These are phyloP conservation scores for Silene uniflora DNA, from an alignment of 148 eudicot genomes.

Conservation along the genomic window DNA sequence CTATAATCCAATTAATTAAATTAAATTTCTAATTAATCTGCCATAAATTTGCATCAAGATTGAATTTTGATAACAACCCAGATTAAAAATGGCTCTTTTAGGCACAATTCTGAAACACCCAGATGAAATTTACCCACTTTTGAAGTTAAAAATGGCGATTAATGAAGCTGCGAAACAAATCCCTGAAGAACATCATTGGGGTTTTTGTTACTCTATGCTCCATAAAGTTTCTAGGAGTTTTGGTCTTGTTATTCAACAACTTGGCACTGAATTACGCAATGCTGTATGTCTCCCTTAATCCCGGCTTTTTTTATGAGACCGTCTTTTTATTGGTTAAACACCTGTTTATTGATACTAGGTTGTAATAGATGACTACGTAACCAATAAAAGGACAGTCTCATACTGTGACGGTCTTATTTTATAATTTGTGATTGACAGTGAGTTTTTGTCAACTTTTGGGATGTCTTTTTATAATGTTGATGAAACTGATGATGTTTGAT, in stretches of 20 bases:
- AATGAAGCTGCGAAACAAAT: conserved; percentile 81
- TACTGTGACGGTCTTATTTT: too few species aligned
- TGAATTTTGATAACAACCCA: conserved; percentile 7
- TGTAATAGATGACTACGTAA: too few species aligned
- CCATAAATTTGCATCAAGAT: not conserved
- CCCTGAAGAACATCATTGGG: conserved; percentile 86
- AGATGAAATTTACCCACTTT: conserved; percentile 72
- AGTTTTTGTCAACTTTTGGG: too few species aligned
- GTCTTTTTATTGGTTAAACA: too few species aligned
- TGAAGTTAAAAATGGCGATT: conserved; percentile 77
- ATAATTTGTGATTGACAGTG: too few species aligned
- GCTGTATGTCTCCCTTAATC: conserved; percentile 46
- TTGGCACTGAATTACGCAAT: conserved; percentile 72
- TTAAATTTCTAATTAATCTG: not conserved
- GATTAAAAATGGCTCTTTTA: conserved; percentile 48
- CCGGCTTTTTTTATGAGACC: not conserved
- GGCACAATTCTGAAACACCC: conserved; percentile 78
- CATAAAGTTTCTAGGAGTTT: conserved; percentile 92
- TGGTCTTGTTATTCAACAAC: conserved; percentile 88
- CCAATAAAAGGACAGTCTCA: too few species aligned
- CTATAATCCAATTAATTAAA: too few species aligned
- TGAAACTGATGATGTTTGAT: too few species aligned
- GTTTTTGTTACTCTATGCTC: conserved; percentile 85
- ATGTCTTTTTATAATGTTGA: too few species aligned
- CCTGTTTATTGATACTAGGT: too few species aligned